These are phyloP conservation scores for Sclerotinia subarctica DNA, from an alignment of 2,329 filamentous ascomycete species.

Conservation along the genomic window DNA sequence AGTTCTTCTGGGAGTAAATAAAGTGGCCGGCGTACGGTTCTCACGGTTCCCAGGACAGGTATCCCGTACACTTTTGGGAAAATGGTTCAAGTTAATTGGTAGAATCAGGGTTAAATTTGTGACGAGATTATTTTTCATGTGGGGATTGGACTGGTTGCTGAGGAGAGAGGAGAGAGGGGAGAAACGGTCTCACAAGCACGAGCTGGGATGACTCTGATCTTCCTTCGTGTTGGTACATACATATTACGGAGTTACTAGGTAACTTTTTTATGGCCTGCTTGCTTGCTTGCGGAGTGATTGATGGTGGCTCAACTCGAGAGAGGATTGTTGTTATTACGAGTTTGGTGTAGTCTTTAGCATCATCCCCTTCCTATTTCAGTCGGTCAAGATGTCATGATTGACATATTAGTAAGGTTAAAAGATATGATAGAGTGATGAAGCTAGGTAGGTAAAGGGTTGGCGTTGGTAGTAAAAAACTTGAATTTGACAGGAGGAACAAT, in stretches of 20 bases:
- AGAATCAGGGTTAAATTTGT: neutral
- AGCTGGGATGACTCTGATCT: neutral
- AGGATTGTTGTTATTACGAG: neutral
- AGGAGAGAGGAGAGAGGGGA: slow-evolving; percentile 2
- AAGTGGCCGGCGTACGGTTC: neutral
- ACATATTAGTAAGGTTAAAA: neutral
- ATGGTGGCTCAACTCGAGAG: neutral
- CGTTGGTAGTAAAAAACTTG: neutral
- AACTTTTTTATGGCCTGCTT: neutral
- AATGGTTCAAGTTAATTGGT: neutral
- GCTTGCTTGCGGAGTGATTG: neutral
- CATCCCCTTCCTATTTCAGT: neutral
- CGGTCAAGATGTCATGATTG: neutral
- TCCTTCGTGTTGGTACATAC: neutral
- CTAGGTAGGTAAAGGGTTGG: neutral
- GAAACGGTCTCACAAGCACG: neutral
- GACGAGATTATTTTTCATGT: neutral
- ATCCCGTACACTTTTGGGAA: neutral
- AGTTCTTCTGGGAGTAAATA: neutral
- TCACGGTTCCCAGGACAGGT: neutral
- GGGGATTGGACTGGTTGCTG: neutral
- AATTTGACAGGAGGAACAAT: neutral
- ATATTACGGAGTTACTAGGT: too few relatives aligned
- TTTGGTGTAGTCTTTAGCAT: slow-evolving; percentile 6
- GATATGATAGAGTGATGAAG: neutral